Conservation (phyloP, 2,329 filamentous ascomycete genomes). For the Fusarium mundagurra region DNA sequence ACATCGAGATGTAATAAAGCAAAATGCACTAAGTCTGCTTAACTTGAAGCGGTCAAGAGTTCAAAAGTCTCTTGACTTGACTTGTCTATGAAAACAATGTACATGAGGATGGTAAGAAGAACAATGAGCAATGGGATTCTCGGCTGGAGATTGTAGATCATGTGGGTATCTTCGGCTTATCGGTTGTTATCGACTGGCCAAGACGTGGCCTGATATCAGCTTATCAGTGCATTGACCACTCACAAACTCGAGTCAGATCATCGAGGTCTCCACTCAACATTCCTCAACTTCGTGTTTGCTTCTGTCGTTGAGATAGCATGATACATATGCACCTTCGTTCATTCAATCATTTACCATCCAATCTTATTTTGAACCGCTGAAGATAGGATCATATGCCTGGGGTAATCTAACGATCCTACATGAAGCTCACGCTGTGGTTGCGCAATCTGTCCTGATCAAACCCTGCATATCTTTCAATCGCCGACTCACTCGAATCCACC, state of each 20-base stretch:
- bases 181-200: not conserved
- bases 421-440: not conserved
- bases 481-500: constrained; percentile 6
- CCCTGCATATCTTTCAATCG: constrained; percentile 8
- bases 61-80: fast-evolving
- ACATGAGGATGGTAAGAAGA: not conserved
- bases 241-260: not conserved
- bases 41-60: fast-evolving
- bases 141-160: not conserved
- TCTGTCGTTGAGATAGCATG: not conserved
- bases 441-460: not conserved
- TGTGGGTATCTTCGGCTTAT: not conserved
- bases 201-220: not conserved
- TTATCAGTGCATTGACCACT: not conserved
- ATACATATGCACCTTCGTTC: not conserved
- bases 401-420: not conserved
- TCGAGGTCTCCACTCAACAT: not conserved
- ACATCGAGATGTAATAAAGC: not conserved
- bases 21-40: fast-evolving
- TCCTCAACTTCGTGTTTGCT: not conserved
- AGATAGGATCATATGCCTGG: not conserved
- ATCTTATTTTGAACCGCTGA: no score
- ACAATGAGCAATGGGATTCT: not conserved
- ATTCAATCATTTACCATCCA: no score
- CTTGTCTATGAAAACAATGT: not conserved